These are phyloP conservation scores for Mesotaenium endlicherianum DNA, from an alignment of 139 green algal species.

Conservation along the genomic window DNA sequence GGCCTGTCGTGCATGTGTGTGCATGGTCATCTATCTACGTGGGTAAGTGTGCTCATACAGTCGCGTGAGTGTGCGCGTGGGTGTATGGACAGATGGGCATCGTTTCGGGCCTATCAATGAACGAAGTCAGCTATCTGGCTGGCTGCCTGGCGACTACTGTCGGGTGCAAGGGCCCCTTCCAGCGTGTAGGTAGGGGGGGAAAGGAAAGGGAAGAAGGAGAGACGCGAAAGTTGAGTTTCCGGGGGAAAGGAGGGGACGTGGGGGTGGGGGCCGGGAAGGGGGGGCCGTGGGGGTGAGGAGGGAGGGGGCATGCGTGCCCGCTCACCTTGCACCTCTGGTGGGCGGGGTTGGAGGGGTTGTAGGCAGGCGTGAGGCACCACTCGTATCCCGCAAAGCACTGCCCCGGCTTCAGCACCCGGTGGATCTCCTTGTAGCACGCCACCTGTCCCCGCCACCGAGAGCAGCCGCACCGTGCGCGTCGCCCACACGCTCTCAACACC, in stretches of 20 bases:
- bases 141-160: no score
- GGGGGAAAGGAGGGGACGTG: not conserved
- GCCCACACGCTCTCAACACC: no score
- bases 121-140: no score
- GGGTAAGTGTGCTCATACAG: no score
- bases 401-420: constrained; percentile 59
- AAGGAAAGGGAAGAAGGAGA: not conserved
- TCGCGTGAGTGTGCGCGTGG: no score
- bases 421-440: constrained; percentile 57
- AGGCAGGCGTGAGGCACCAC: constrained; percentile 63
- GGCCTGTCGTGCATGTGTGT: no score
- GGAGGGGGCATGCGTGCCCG: not conserved
- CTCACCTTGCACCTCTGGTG: constrained; percentile 52
- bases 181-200: not conserved
- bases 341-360: constrained; percentile 49
- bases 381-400: constrained; percentile 58
- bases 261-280: not conserved
- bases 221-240: not conserved
- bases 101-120: no score
- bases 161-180: no score
- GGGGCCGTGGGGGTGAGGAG: not conserved
- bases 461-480: no score
- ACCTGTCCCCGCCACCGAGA: no score
- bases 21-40: no score
- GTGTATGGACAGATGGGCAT: no score